Evolutionary conservation across 441 rosid species (phyloP).

Genomic region (Adansonia grandidieri): DNA sequence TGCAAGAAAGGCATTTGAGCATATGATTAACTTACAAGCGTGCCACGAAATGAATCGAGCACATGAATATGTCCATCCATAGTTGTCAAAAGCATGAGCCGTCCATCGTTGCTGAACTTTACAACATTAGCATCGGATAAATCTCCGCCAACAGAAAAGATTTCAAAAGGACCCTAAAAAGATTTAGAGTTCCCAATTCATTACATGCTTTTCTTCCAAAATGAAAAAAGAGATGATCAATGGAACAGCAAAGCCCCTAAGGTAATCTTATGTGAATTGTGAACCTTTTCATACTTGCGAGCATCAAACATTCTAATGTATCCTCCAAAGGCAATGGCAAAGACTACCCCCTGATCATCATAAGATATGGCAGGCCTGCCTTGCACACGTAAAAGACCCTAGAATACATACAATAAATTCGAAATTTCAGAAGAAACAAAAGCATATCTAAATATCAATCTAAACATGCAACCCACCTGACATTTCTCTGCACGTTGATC

Average conservation of each 20-base stretch:
- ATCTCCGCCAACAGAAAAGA: constrained; percentile 85
- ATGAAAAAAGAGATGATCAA: neutral
- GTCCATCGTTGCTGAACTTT: constrained; percentile 91
- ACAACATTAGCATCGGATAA: constrained; percentile 80
- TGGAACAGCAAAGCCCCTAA: constrained; percentile 13
- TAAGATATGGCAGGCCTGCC: constrained; percentile 96
- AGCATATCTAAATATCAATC: constrained; percentile 6
- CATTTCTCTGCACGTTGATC: constrained; percentile 96
- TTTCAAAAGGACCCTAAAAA: constrained; percentile 83
- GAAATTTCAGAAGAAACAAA: constrained; percentile 7
- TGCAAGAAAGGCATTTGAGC: neutral
- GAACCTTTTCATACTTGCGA: constrained; percentile 86
- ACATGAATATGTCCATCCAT: constrained; percentile 86
- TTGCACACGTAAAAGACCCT: constrained; percentile 92
- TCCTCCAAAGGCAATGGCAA: constrained; percentile 94
- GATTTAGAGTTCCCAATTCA: constrained; percentile 23
- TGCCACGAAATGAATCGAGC: constrained; percentile 93
- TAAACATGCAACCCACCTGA: constrained; percentile 54
- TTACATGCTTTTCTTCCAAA: neutral
- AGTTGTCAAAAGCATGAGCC: constrained; percentile 90
- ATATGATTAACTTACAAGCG: constrained; percentile 56
- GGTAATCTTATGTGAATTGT: constrained; percentile 15
- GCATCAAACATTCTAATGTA: constrained; percentile 87
- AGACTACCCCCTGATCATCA: constrained; percentile 92
- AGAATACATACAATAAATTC: constrained; percentile 25